Base-by-base conservation (phyloP, 192 early-diverging fungal species). In the Hyaloraphidium curvatum region DNA sequence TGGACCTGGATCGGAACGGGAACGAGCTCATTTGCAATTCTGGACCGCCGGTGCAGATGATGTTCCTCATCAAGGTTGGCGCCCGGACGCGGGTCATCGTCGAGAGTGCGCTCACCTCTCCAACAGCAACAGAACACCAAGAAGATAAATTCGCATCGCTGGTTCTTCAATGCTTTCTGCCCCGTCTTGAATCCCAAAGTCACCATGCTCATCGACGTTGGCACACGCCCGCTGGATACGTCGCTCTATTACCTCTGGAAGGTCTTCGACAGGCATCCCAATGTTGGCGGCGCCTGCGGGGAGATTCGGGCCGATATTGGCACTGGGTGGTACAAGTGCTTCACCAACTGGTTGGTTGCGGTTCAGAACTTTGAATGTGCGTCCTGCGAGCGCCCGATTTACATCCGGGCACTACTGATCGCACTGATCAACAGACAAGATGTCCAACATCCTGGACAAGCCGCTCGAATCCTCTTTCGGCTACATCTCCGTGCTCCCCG, bases 51-150 rank as follows among this genome's bases (percentile, higher is more conserved):
- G 67, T 79, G 5, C 86, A 89, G 55, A 62, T 85, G 28, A 30
- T 89, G 14, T 89, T 89, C 56, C 78, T 78, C 48, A 61, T 89
- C 22, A 89, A 89, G 57, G 83, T n/a, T n/a, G n/a, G n/a, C n/a
- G n/a, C n/a, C n/a, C n/a, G n/a, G n/a, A n/a, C n/a, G n/a, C n/a
- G n/a, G n/a, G n/a, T n/a, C n/a, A n/a, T n/a, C n/a, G n/a, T n/a
- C n/a, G n/a, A n/a, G n/a, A n/a, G n/a, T n/a, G n/a, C n/a, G n/a
- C n/a, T n/a, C n/a, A n/a, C n/a, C n/a, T n/a, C n/a, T n/a, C n/a
- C n/a, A n/a, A n/a, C n/a, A n/a, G n/a, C n/a, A 78, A 59, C 68
- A 79, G 58, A 81, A 81, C 58, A 65, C 66, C 52, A 78, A 78
- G 40, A 78, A 78, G 53, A 66, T 78, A 55, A 78, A 76, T 40